These are phyloP conservation scores for Striga hermonthica DNA, from an alignment of 305 asterid species.

Conservation along the genomic window DNA sequence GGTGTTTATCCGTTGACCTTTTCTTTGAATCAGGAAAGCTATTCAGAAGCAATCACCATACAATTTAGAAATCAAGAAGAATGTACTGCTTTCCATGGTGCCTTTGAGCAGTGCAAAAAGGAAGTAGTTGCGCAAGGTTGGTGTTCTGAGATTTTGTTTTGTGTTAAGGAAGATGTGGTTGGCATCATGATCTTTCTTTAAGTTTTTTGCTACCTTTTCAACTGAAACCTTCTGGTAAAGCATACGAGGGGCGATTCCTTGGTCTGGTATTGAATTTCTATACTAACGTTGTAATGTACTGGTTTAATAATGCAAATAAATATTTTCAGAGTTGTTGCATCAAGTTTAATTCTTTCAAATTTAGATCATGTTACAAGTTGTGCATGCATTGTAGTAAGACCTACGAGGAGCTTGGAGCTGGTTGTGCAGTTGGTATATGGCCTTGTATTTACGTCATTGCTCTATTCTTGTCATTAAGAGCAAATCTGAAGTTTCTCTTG, in stretches of 20 bases:
- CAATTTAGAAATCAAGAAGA: conserved; percentile 88
- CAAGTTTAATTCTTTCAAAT: conserved; percentile 14
- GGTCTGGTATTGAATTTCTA: conserved; percentile 20
- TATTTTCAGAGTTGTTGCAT: conserved; percentile 10
- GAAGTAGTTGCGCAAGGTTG: conserved; percentile 77
- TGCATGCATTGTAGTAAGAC: conserved; percentile 9
- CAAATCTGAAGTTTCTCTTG: conserved; percentile 15
- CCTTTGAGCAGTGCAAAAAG: conserved; percentile 94
- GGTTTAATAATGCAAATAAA: conserved; percentile 19
- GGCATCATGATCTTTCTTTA: conserved; percentile 14
- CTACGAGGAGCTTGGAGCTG: conserved; percentile 3
- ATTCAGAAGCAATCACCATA: conserved; percentile 83
- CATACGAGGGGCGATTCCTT: conserved; percentile 14
- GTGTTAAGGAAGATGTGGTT: conserved; percentile 22
- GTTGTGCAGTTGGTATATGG: conserved; percentile 11
- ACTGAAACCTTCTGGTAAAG: neutral
- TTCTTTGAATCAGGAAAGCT: conserved; percentile 71
- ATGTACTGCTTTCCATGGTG: conserved; percentile 83
- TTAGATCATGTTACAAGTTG: conserved; percentile 17
- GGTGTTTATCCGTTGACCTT: conserved; percentile 35
- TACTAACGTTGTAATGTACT: conserved; percentile 11
- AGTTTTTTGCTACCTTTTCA: conserved; percentile 25
- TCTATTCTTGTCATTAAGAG: conserved; percentile 11
- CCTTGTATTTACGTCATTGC: neutral
- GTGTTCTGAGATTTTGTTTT: conserved; percentile 34